Evolutionary conservation across 1,139 yeast species (phyloP), one percentile per base, ranked within the genome.

Genomic region (Pichia sp.): DNA sequence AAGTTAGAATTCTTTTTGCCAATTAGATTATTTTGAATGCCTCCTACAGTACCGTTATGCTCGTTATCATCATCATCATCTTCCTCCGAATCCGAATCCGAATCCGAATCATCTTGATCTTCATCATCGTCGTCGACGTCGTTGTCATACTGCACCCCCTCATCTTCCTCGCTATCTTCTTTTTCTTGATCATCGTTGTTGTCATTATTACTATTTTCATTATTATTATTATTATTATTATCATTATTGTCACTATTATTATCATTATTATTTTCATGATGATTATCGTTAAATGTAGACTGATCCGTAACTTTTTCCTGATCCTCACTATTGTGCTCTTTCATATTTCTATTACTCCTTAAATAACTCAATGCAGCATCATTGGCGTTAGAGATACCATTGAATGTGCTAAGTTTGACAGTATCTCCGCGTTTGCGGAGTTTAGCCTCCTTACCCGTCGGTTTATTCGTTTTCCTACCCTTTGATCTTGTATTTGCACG

Each of bases 11-110:
- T n/a, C n/a, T n/a, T n/a, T n/a, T n/a, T n/a, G n/a, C n/a, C n/a
- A n/a, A n/a, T n/a, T n/a, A 19, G 23, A 18, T 10, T 18, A 14
- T 38, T 32, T 8, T 34, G 30, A 9, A 20, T 21, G 6, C 14
- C 19, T 9, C 19, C 33, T n/a, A 22, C 36, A 20, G 17, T 28
- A 11, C 33, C 38, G 12, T 33, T 28, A 7, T 32, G 35, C 12
- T 33, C 36, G 12, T 24, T 38, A 17, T 35, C 32, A 6, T 39
- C 34, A 4, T 22, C 39, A 21, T 14, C 17, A 24, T 35, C 24
- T 4, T 28, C 33, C n/a, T 36, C 12, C 19, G 21, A 31, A 24
- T 23, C n/a, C n/a, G n/a, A n/a, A n/a, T n/a, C n/a, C n/a, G n/a
- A n/a, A n/a, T n/a, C n/a, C n/a, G n/a, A n/a, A n/a, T n/a, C n/a